Evolutionary conservation across 192 early-diverging fungal genomes (phyloP).

Genomic region (Anaeromyces robustus): DNA sequence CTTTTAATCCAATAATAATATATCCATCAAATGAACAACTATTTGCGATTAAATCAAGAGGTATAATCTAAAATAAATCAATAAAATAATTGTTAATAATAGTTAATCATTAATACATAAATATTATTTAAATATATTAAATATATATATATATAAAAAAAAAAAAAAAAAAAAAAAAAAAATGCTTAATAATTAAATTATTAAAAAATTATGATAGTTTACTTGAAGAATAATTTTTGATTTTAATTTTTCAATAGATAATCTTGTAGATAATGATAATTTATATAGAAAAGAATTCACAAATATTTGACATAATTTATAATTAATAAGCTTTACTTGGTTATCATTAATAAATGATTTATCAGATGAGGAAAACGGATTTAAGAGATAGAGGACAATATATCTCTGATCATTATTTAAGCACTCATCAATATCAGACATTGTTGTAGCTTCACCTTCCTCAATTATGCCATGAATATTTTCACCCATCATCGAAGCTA

Average conservation of each 20-base stretch:
- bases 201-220: too few relatives aligned
- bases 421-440: not conserved
- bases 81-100: too few relatives aligned
- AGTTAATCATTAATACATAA: too few relatives aligned
- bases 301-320: not conserved
- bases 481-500: not conserved
- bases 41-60: not conserved
- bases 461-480: not conserved
- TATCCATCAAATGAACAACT: not conserved
- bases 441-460: not conserved
- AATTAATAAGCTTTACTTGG: not conserved
- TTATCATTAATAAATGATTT: not conserved
- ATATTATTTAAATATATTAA: too few relatives aligned
- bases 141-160: too few relatives aligned
- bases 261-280: not conserved
- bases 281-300: not conserved
- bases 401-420: not conserved
- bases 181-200: too few relatives aligned
- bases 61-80: not conserved
- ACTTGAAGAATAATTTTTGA: not conserved
- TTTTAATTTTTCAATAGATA: not conserved
- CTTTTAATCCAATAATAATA: not conserved
- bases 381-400: not conserved
- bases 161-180: too few relatives aligned
- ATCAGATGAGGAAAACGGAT: not conserved